These are phyloP conservation scores for Petunia hybrid DNA, from an alignment of 305 asterid genomes.

Conservation along the genomic window DNA sequence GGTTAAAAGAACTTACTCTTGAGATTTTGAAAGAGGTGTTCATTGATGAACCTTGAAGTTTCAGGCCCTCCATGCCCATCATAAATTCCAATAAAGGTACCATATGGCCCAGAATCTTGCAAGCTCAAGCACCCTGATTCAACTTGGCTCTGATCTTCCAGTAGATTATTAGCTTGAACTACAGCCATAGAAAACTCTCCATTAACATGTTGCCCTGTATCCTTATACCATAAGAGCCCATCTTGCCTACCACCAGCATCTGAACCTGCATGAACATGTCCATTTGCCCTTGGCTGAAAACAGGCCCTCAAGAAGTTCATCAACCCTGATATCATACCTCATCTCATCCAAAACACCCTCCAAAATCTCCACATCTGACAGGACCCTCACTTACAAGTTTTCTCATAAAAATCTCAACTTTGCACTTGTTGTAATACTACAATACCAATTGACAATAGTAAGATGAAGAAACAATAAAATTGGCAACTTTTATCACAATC, in stretches of 20 bases:
- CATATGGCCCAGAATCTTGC: slow-evolving; percentile 79
- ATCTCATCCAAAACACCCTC: slow-evolving; percentile 86
- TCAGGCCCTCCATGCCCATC: slow-evolving; percentile 97
- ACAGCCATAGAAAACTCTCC: slow-evolving; percentile 98
- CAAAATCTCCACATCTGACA: slow-evolving; percentile 61
- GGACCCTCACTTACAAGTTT: slow-evolving; percentile 4
- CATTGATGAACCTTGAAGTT: slow-evolving; percentile 79
- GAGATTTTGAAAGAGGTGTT: slow-evolving; percentile 78
- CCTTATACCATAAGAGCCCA: slow-evolving; percentile 94
- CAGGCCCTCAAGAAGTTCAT: slow-evolving; percentile 92
- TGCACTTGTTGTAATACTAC: background rate
- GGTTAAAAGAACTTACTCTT: slow-evolving; percentile 61
- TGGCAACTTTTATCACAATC: background rate
- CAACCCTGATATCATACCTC: slow-evolving; percentile 93
- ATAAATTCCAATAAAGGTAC: slow-evolving; percentile 88
- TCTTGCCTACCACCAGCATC: slow-evolving; percentile 84
- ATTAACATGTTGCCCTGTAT: slow-evolving; percentile 78
- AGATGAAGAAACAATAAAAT: background rate
- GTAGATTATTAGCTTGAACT: slow-evolving; percentile 92
- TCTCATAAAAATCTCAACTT: slow-evolving; percentile 22
- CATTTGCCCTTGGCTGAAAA: slow-evolving; percentile 78
- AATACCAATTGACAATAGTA: background rate
- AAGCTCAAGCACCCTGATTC: slow-evolving; percentile 85
- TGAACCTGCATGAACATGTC: slow-evolving; percentile 58
- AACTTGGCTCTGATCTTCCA: slow-evolving; percentile 95